These are phyloP conservation scores for Fagus crenata DNA, from an alignment of 306 rosid species.

Conservation along the genomic window DNA sequence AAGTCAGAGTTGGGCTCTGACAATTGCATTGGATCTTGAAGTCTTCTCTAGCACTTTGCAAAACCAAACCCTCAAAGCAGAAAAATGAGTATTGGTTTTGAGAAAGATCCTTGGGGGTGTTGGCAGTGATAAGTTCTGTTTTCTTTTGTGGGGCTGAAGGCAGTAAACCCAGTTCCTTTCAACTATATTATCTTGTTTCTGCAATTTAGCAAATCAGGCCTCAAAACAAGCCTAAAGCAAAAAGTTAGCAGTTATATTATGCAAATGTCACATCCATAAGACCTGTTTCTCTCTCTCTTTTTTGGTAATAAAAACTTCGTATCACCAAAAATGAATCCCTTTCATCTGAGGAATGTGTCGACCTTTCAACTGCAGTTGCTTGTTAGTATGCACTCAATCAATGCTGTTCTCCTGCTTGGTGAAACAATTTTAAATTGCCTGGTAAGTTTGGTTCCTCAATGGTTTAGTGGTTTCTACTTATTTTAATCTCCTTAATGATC, in stretches of 20 bases:
- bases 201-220: slow-evolving; percentile 3
- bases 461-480: slow-evolving; percentile 5
- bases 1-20: neutral
- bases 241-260: neutral
- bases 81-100: neutral
- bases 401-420: slow-evolving; percentile 76
- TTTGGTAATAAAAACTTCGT: neutral
- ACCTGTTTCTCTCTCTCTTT: neutral
- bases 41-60: slow-evolving; percentile 8
- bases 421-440: slow-evolving; percentile 67
- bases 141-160: neutral
- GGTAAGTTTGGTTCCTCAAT: slow-evolving; percentile 48
- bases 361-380: slow-evolving; percentile 52
- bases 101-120: neutral
- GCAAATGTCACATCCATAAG: neutral
- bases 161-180: neutral
- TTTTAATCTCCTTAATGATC: neutral
- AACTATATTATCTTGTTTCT: neutral
- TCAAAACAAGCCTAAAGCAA: neutral
- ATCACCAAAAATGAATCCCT: neutral
- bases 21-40: slow-evolving; percentile 19
- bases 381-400: slow-evolving; percentile 77
- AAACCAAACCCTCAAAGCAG: slow-evolving; percentile 12
- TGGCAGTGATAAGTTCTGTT: neutral
- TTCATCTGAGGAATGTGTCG: slow-evolving; percentile 30